These are phyloP conservation scores for Pythium plurisporium DNA, from an alignment of 352 stramenopile species.

Conservation along the genomic window DNA sequence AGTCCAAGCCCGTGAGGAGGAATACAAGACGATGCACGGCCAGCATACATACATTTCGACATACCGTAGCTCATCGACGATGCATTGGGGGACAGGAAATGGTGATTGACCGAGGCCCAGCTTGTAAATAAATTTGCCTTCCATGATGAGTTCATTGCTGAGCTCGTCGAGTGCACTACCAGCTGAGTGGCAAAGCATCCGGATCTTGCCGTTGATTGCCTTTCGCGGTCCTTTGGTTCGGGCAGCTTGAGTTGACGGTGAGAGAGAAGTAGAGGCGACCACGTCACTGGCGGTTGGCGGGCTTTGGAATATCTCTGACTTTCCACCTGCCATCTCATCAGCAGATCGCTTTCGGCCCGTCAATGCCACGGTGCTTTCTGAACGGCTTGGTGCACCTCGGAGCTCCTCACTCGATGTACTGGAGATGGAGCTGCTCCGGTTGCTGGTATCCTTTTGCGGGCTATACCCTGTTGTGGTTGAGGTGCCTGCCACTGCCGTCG, in stretches of 20 bases:
- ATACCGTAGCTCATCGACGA: slow-evolving; percentile 83
- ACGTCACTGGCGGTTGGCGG: not conserved
- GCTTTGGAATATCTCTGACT: not conserved
- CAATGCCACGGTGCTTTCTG: not conserved
- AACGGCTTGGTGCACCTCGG: not conserved
- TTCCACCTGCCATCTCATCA: slow-evolving; percentile 26
- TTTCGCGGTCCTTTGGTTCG: slow-evolving; percentile 53
- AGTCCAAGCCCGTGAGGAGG: not conserved
- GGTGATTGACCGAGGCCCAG: slow-evolving; percentile 80
- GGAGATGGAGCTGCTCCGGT: slow-evolving; percentile 2
- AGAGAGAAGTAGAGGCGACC: not conserved
- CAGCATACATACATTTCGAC: slow-evolving; percentile 29
- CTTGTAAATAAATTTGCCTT: slow-evolving; percentile 83
- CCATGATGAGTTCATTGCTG: slow-evolving; percentile 79
- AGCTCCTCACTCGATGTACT: slow-evolving; percentile 5
- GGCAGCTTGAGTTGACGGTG: not conserved
- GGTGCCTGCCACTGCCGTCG: not conserved
- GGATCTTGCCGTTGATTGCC: slow-evolving; percentile 85
- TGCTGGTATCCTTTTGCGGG: not conserved
- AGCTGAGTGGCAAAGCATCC: slow-evolving; percentile 75
- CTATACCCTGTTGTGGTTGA: not conserved
- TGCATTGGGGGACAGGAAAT: slow-evolving; percentile 84
- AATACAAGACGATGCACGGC: not conserved
- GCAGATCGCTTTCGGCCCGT: slow-evolving; percentile 44
- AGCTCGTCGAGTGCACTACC: slow-evolving; percentile 79